phyloP scores from a whole-genome alignment of 805 yeast species.

The Torulaspora delbrueckii region DNA sequence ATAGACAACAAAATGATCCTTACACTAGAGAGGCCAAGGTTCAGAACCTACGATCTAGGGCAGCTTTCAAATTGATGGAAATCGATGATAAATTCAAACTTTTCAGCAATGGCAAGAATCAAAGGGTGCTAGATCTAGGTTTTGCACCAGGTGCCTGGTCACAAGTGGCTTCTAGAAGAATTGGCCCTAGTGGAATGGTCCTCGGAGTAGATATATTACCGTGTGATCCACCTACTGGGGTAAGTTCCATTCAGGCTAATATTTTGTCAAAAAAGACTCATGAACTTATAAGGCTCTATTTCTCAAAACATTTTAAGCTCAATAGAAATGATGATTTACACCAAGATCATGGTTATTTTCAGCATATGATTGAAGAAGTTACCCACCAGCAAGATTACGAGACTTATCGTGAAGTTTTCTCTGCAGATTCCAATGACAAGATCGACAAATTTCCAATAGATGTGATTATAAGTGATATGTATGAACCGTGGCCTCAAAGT shows the following conservation, averaged over 20 bases:
- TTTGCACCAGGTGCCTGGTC: conserved; percentile 96
- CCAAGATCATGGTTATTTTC: conserved; percentile 24
- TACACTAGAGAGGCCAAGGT: conserved; percentile 63
- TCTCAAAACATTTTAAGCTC: conserved; percentile 33
- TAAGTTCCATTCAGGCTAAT: conserved; percentile 79
- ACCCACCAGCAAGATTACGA: conserved; percentile 23
- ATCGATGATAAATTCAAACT: conserved; percentile 60
- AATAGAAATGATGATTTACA: conserved; percentile 36
- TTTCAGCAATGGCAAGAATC: conserved; percentile 43
- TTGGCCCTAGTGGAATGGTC: conserved; percentile 49
- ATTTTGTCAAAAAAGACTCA: conserved; percentile 68
- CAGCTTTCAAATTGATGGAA: conserved; percentile 83
- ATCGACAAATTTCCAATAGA: conserved; percentile 45
- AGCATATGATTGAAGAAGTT: conserved; percentile 19
- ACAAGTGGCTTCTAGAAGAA: conserved; percentile 64
- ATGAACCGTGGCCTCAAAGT: conserved; percentile 56
- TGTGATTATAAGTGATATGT: conserved; percentile 76
- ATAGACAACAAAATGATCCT: conserved; percentile 60
- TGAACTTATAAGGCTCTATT: conserved; percentile 46
- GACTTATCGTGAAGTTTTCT: conserved; percentile 28
- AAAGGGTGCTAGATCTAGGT: conserved; percentile 77
- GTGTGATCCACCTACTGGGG: conserved; percentile 75
- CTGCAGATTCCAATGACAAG: conserved; percentile 18
- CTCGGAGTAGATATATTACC: conserved; percentile 82
- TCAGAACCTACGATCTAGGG: conserved; percentile 68